These are phyloP conservation scores for Venturia aucupariae DNA, from an alignment of 2,329 filamentous ascomycete genomes.

Conservation along the genomic window DNA sequence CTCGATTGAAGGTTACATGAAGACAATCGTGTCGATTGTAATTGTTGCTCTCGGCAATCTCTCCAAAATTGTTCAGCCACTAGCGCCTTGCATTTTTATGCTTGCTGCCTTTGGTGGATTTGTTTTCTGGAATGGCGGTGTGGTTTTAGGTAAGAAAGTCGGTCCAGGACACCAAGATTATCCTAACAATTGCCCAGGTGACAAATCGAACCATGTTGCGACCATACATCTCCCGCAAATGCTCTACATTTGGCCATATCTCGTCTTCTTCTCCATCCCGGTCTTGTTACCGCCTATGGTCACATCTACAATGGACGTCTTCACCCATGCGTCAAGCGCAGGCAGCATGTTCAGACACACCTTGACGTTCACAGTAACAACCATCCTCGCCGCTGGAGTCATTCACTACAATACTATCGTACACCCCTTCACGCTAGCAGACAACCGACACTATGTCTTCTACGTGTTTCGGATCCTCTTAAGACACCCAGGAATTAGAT, in stretches of 20 bases:
- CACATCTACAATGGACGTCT: slow-evolving; percentile 14
- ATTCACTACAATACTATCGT: slow-evolving; percentile 84
- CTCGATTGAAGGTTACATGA: slow-evolving; percentile 31
- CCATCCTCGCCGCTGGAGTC: slow-evolving; percentile 32
- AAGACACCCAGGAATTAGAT: slow-evolving; percentile 53
- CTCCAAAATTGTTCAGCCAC: slow-evolving; percentile 33
- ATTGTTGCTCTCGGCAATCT: slow-evolving; percentile 44
- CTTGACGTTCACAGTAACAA: background rate
- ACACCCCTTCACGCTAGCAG: slow-evolving; percentile 90
- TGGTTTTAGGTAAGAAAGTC: slow-evolving; percentile 65
- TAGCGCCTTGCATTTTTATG: slow-evolving; percentile 53
- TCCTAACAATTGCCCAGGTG: slow-evolving; percentile 45
- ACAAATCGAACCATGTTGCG: slow-evolving; percentile 89
- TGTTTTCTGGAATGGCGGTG: slow-evolving; percentile 78
- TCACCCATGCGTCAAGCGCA: slow-evolving; percentile 14
- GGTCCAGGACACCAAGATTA: slow-evolving; percentile 2
- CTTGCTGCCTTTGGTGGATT: slow-evolving; percentile 63
- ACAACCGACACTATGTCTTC: slow-evolving; percentile 96
- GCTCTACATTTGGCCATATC: slow-evolving; percentile 89
- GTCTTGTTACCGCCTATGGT: slow-evolving; percentile 51
- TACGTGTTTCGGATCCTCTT: slow-evolving; percentile 85
- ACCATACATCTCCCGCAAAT: slow-evolving; percentile 85
- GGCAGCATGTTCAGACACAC: slow-evolving; percentile 15
- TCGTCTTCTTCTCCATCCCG: slow-evolving; percentile 81
- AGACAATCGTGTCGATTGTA: slow-evolving; percentile 52